phyloP scores from a whole-genome alignment of 345 rosid species.

The Luvunga scandens region DNA sequence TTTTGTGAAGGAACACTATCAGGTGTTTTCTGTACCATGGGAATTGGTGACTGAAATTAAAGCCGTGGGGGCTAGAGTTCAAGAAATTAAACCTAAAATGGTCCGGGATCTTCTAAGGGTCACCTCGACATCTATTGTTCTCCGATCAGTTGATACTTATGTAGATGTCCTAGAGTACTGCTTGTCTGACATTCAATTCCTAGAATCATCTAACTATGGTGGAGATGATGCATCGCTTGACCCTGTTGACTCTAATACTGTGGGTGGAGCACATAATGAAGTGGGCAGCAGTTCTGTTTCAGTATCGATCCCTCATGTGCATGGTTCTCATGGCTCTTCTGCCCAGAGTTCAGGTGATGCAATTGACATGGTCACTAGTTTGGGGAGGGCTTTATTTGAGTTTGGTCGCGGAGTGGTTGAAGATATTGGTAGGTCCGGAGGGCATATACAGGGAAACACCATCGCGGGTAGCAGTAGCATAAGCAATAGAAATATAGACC shows the following conservation, averaged over 20 bases:
- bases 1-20: slow-evolving; percentile 92
- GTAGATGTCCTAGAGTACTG: slow-evolving; percentile 90
- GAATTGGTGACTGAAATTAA: slow-evolving; percentile 83
- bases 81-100: slow-evolving; percentile 93
- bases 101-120: slow-evolving; percentile 76
- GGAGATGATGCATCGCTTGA: slow-evolving; percentile 32
- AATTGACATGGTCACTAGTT: slow-evolving; percentile 87
- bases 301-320: slow-evolving; percentile 28
- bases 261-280: slow-evolving; percentile 28
- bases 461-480: slow-evolving; percentile 26
- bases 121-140: slow-evolving; percentile 65
- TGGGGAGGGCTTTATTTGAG: slow-evolving; percentile 89
- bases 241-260: slow-evolving; percentile 14
- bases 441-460: slow-evolving; percentile 36
- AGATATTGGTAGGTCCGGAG: slow-evolving; percentile 81
- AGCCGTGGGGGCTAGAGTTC: slow-evolving; percentile 62
- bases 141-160: slow-evolving; percentile 79
- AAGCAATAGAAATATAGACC: slow-evolving; percentile 40
- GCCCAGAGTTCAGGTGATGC: slow-evolving; percentile 83
- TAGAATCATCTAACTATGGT: slow-evolving; percentile 30
- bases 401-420: slow-evolving; percentile 90
- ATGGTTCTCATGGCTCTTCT: slow-evolving; percentile 25
- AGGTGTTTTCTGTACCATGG: slow-evolving; percentile 93
- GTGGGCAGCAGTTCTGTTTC: slow-evolving; percentile 35
- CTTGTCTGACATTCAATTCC: slow-evolving; percentile 74